Evolutionary conservation across 495 filamentous ascomycete genomes (phyloP).

Genomic region (Rhizodiscina lignyota): DNA sequence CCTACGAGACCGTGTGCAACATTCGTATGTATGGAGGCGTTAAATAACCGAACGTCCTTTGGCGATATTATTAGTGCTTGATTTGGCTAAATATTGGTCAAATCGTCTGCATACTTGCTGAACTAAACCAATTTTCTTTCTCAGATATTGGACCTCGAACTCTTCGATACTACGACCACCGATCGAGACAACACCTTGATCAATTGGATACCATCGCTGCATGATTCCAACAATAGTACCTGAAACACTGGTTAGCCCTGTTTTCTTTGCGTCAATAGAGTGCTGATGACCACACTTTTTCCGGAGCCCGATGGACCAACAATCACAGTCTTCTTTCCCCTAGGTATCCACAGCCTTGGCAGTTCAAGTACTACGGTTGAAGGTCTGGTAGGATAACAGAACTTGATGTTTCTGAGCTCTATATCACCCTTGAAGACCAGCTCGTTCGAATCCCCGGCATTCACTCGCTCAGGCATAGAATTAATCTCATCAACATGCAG

Average conservation of each 20-base stretch:
- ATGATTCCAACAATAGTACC: slow-evolving; percentile 6
- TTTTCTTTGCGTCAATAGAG: too few relatives aligned
- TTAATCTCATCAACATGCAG: too few relatives aligned
- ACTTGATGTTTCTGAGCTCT: slow-evolving; percentile 9
- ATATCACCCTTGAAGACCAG: slow-evolving; percentile 6
- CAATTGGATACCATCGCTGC: slow-evolving; percentile 22
- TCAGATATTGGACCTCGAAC: slow-evolving; percentile 20
- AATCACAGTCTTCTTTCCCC: slow-evolving; percentile 11
- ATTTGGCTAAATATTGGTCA: too few relatives aligned
- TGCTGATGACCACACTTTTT: too few relatives aligned
- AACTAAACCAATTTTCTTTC: slow-evolving; percentile 4
- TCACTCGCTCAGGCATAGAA: too few relatives aligned
- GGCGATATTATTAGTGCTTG: too few relatives aligned
- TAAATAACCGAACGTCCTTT: too few relatives aligned
- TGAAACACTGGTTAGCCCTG: too few relatives aligned
- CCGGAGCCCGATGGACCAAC: slow-evolving; percentile 12
- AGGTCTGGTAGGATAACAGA: slow-evolving; percentile 15
- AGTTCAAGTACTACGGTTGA: slow-evolving; percentile 5
- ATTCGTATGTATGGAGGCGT: slow-evolving; percentile 48
- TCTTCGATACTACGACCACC: slow-evolving; percentile 30
- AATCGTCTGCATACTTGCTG: slow-evolving; percentile 16
- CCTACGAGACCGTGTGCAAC: slow-evolving; percentile 49
- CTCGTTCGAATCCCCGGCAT: too few relatives aligned
- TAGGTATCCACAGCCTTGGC: slow-evolving; percentile 4
- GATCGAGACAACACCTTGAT: too few relatives aligned